Percentiles rank a stretch among this genome's conserved stretches.
These are phyloP conservation scores for Fusarium pseudonygamai DNA, from an alignment of 2,329 filamentous ascomycete genomes.

Conservation along the genomic window DNA sequence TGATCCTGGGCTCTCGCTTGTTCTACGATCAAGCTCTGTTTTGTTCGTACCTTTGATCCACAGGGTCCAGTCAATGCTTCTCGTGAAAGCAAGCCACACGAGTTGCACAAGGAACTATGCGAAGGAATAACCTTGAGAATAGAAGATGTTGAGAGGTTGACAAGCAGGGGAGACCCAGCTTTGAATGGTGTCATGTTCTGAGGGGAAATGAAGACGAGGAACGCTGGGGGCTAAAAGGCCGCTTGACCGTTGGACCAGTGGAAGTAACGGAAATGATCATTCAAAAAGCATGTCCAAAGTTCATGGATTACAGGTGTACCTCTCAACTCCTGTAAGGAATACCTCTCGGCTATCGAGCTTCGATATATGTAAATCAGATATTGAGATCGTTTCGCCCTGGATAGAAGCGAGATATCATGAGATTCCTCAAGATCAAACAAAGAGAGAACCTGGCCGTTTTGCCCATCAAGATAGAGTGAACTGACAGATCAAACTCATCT, in stretches of 20 bases:
- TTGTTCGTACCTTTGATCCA: slow-evolving; percentile 6
- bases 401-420: not conserved
- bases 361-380: not conserved
- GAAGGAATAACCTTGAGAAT: slow-evolving; percentile 3
- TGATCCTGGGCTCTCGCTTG: slow-evolving; percentile 2
- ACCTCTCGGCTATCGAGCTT: not conserved
- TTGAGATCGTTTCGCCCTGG: not conserved
- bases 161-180: slow-evolving; percentile 41
- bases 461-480: slow-evolving; percentile 22
- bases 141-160: slow-evolving; percentile 14
- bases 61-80: slow-evolving; percentile 37
- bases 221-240: not conserved
- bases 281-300: not conserved
- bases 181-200: slow-evolving; percentile 5
- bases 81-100: slow-evolving; percentile 3
- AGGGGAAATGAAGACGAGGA: slow-evolving; percentile 5
- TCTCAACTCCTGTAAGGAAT: not conserved
- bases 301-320: not conserved
- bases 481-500: slow-evolving; percentile 11
- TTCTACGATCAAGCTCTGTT: not conserved
- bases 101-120: not conserved
- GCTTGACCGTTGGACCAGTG: not conserved
- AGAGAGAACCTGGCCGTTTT: not conserved
- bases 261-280: not conserved
- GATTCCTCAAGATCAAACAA: not conserved